A percentile compares a stretch with the other conserved stretches of the same genome.
phyloP scores from a whole-genome alignment of 108 stramenopile species.

The Stephanodiscus triporus region DNA sequence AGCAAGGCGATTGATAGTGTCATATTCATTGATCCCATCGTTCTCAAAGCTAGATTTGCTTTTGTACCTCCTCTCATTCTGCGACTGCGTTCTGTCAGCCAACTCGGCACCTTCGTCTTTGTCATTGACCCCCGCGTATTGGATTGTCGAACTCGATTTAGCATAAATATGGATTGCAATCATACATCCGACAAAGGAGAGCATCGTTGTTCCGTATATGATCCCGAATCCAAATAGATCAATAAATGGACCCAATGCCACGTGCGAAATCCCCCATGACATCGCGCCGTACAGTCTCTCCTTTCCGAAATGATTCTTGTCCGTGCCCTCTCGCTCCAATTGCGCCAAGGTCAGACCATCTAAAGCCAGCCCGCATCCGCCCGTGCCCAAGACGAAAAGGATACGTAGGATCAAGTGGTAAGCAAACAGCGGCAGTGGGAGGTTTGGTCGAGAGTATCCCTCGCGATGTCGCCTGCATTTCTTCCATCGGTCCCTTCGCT shows the following conservation, averaged over 20 bases:
- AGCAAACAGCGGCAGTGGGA: conserved; percentile 21
- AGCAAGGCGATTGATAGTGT: conserved; percentile 10
- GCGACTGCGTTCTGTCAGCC: conserved; percentile 5
- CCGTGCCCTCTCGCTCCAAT: conserved; percentile 42
- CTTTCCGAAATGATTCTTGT: conserved; percentile 45
- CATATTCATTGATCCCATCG: conserved; percentile 6
- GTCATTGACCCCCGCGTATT: not conserved
- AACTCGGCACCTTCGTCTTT: not conserved
- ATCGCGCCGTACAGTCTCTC: conserved; percentile 53
- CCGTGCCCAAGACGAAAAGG: conserved; percentile 32
- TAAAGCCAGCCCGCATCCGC: conserved; percentile 39
- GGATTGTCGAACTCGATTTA: conserved; percentile 19
- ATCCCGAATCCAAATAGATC: conserved; percentile 42
- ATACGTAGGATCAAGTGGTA: conserved; percentile 45
- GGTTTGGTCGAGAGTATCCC: conserved; percentile 9
- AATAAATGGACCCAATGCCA: conserved; percentile 40
- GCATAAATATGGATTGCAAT: conserved; percentile 41
- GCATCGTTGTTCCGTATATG: conserved; percentile 29
- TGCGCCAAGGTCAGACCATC: conserved; percentile 58
- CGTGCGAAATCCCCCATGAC: conserved; percentile 53
- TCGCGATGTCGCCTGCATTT: not conserved
- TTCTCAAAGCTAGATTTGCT: not conserved
- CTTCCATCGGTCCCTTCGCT: not conserved
- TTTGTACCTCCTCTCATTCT: conserved; percentile 9
- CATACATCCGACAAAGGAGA: conserved; percentile 38